Base-by-base conservation (phyloP, 805 yeast species). In the Lipomyces lipofer region DNA sequence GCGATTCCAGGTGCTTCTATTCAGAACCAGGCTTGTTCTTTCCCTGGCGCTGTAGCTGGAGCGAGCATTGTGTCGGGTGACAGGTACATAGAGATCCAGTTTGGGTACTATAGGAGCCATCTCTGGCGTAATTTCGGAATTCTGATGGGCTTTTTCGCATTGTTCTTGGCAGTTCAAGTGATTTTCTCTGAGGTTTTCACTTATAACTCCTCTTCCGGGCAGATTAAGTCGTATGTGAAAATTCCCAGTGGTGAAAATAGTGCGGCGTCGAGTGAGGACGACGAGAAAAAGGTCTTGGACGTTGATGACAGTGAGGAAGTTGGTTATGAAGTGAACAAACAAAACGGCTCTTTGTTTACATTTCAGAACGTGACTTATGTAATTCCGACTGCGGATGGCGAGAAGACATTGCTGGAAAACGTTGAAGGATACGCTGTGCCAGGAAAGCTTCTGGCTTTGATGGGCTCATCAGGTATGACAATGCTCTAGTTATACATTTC, bases 391-490 rank as follows among this genome's bases (percentile, higher is more conserved):
- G 50, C 65, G 5, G 63, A 62, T 21, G 65, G 60, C 28, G 48
- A 56, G 27, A 74, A 85, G 66, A 75, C 79, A 62, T 81, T 84
- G 56, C 69, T 84, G 66, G 72, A 74, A 54, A 76, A 79, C 57
- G 84, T 84, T 51, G 85, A 82, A 65, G 88, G 88, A 47, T 83
- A 85, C 84, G 87, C 83, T 33, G 81, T 82, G 62, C 87, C 88
- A 6, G 87, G 87, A 62, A 83, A 86, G 46, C 72, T 84, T 62
- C 83, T 87, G 38, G 89, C 88, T 5, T 67, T 80, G 49, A 80
- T 79, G 83, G 85, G 87, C 61, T 80, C 84, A 21, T 81, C 87
- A 25, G 87, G 87, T 74, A 17, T 15, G 48, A n/a, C n/a, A n/a
- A n/a, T n/a, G n/a, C n/a, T n/a, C n/a, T 43, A 4, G 7, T 25